Percentiles rank a stretch among this genome's conserved stretches.
Conservation (phyloP, 805 yeast species). For the Scheffersomyces stipitis region DNA sequence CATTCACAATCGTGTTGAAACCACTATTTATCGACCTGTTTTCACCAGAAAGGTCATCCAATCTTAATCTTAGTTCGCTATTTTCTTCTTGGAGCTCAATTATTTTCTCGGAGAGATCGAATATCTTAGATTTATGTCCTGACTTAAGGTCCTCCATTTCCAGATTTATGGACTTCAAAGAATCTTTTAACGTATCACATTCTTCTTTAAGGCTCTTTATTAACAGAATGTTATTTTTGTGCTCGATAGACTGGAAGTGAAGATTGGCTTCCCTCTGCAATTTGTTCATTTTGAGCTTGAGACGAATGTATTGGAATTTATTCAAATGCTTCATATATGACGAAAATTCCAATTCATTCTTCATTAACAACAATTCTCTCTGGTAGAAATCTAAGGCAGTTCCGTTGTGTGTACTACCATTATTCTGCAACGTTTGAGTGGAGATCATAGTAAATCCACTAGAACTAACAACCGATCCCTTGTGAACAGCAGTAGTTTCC, state of each 20-base stretch:
- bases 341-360: constrained; percentile 63
- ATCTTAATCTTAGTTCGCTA: constrained; percentile 5
- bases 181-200: constrained; percentile 3
- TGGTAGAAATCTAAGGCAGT: constrained; percentile 47
- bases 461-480: constrained; percentile 8
- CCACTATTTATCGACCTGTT: constrained; percentile 6
- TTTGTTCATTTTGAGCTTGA: constrained; percentile 11
- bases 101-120: constrained; percentile 4
- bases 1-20: constrained; percentile 11
- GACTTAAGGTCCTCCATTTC: constrained; percentile 7
- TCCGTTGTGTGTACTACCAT: constrained; percentile 9
- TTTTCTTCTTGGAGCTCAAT: constrained; percentile 10
- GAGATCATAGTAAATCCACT: constrained; percentile 1
- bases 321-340: constrained; percentile 50
- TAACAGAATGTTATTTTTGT: constrained; percentile 7
- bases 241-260: constrained; percentile 7
- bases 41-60: constrained; percentile 8
- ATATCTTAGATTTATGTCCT: background rate
- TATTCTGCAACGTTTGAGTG: constrained; percentile 7
- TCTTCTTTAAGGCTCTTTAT: constrained; percentile 7
- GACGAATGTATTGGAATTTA: constrained; percentile 25
- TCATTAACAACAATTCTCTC: constrained; percentile 54
- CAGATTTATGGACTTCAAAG: constrained; percentile 8
- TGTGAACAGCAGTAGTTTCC: constrained; percentile 20
- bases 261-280: constrained; percentile 11